Evolutionary conservation across 768 basidiomycete genomes (phyloP), one percentile per base, ranked within the genome.

Genomic region (Mycena vitilis): DNA sequence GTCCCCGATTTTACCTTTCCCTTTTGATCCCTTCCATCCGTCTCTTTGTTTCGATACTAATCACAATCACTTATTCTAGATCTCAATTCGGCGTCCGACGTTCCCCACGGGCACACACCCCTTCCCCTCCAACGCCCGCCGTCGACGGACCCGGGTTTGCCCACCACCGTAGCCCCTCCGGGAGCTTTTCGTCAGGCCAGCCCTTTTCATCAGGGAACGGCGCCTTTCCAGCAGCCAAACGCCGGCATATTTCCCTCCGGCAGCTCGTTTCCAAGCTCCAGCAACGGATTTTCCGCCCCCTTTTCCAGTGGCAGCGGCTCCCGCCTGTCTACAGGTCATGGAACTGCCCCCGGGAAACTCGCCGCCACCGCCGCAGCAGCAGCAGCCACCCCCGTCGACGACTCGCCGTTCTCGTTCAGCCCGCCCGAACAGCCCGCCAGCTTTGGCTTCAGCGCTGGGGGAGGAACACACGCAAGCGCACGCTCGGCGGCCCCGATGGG

Each of bases 341-440:
- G 88, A 65, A 91, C 91, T 72, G 89, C 91, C 75, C 90, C 91
- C 56, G 88, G 89, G 73, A 84, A 88, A 77, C 86, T 87, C 85
- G 86, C 83, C 83, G 75, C 83, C 76, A n/a, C n/a, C n/a, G n/a
- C n/a, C n/a, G n/a, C n/a, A n/a, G n/a, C n/a, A n/a, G n/a, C n/a
- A n/a, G n/a, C n/a, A n/a, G n/a, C n/a, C n/a, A 78, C 80, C 82
- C 84, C 73, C 12, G 60, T 79, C 77, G 87, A 87, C 52, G 65
- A 55, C 77, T 88, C 86, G 59, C 88, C 88, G 70, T 88, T 88
- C 86, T 88, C 86, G 77, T 88, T 88, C 73, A 76, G 74, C 66
- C 71, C 75, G 56, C 76, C 75, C 53, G 72, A 73, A 38, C 75
- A 62, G 64, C 68, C 63, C 66, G 56, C 73, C 76, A 71, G 68